Evolutionary conservation across 2,329 filamentous ascomycete species (phyloP), one percentile per base, ranked within the genome.

Genomic region (Macrophomina pseudophaseolina): DNA sequence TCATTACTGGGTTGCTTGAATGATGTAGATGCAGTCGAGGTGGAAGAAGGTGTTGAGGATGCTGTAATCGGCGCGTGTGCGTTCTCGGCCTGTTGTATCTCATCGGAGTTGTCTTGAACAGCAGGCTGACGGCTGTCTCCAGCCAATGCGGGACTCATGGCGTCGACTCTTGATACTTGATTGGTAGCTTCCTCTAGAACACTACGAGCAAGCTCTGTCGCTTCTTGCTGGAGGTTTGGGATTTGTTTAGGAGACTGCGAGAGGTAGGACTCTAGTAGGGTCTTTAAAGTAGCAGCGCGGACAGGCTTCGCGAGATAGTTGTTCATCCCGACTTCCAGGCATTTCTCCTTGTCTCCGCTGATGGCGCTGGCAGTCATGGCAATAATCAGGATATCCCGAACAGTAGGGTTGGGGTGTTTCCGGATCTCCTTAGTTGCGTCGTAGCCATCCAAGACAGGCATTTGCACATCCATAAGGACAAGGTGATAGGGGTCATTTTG

Each of bases 351-450:
- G 75, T 98, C 94, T 18, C 94, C 94, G 75, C 95, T 91, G 68
- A 98, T 98, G 3, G 94, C 94, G 32, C 90, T 94, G 1, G 94
- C 94, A 0, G 94, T 98, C 94, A 98, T 97, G 65, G 94, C 94
- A 72, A 98, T 97, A 58, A 98, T 91, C n/a, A 97, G 83, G 1
- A 96, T 88, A 70, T 92, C 89, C 63, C 92, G 86, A 11, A 98
- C 92, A 7, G 87, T 86, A 42, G 93, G 90, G 67, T 93, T 86
- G 0, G 87, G 77, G 76, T 97, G 93, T 71, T 88, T 87, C 9
- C 94, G 89, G 52, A 97, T 88, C 67, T 93, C 85, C 70, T 91
- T 90, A 0, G 94, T 97, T 1, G 94, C 93, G 78, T 97, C 91
- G 75, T 97, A 97, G 5, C 94, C 94, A 76, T 97, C 94, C 8